Conservation (phyloP, 2,329 filamentous ascomycete genomes). For the Neophaeococcomyces aloes region DNA sequence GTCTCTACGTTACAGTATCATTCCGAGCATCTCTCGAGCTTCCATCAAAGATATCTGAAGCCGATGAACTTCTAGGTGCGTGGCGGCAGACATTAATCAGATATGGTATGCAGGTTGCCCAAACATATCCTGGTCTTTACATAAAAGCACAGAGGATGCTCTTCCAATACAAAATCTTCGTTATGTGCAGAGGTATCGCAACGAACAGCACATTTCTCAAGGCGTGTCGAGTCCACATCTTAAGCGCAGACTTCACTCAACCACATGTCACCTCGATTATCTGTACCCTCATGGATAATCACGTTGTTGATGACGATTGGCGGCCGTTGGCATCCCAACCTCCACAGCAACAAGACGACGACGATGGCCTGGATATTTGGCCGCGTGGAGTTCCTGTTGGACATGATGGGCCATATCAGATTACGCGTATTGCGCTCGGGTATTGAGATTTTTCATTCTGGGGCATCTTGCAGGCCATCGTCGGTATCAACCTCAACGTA, state of each 20-base stretch:
- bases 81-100: not conserved
- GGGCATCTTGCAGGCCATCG: no score
- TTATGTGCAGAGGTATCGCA: not conserved
- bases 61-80: not conserved
- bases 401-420: not conserved
- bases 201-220: not conserved
- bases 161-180: constrained; percentile 1
- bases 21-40: not conserved
- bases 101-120: not conserved
- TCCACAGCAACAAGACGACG: not conserved
- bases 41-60: not conserved
- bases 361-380: constrained; percentile 5
- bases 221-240: not conserved
- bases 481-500: no score
- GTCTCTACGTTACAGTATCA: not conserved
- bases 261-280: not conserved
- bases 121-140: not conserved
- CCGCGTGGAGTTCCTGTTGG: not conserved
- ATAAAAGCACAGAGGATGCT: constrained; percentile 6
- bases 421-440: not conserved
- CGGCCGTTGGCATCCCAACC: not conserved
- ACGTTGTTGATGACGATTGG: not conserved
- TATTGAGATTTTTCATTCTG: no score
- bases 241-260: not conserved
- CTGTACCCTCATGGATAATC: not conserved